Percentiles rank a stretch among this genome's conserved stretches.
Conservation (phyloP, 495 filamentous ascomycete genomes). For the Hapsidospora chrysogenum region DNA sequence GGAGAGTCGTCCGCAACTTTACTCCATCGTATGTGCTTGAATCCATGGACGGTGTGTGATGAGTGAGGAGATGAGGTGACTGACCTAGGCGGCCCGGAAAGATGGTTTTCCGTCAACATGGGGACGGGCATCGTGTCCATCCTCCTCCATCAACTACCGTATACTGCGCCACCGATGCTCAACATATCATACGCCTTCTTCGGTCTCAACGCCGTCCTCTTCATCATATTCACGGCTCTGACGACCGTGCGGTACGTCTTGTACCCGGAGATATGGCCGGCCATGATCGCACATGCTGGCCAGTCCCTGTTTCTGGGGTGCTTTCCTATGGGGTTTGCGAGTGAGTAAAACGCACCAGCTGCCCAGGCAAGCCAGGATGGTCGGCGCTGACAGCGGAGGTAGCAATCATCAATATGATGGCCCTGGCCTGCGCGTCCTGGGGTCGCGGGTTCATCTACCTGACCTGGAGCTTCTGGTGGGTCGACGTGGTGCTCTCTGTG, state of each 20-base stretch:
- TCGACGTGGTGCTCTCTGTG: constrained; percentile 36
- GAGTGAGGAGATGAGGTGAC: too few relatives aligned
- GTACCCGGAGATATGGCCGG: constrained; percentile 38
- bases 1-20: constrained; percentile 28
- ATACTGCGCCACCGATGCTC: constrained; percentile 31
- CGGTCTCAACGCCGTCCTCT: constrained; percentile 4
- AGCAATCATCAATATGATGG: constrained; percentile 11
- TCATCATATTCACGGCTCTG: constrained; percentile 10
- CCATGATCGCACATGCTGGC: constrained; percentile 38
- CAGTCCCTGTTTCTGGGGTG: constrained; percentile 47
- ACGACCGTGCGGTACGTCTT: constrained; percentile 36
- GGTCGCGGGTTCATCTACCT: constrained; percentile 6
- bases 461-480: constrained; percentile 42
- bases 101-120: constrained; percentile 42
- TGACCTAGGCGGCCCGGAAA: constrained; percentile 1
- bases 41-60: too few relatives aligned
- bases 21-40: constrained; percentile 28
- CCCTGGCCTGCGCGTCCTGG: constrained; percentile 6
- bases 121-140: constrained; percentile 49
- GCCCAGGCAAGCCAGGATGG: too few relatives aligned
- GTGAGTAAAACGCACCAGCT: too few relatives aligned
- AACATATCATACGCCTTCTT: constrained; percentile 51
- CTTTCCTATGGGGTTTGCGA: constrained; percentile 47
- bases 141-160: constrained; percentile 39
- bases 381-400: too few relatives aligned